Evolutionary conservation across 805 yeast genomes (phyloP), one percentile per base, ranked within the genome.

Genomic region (Limtongozyma cylindracea): DNA sequence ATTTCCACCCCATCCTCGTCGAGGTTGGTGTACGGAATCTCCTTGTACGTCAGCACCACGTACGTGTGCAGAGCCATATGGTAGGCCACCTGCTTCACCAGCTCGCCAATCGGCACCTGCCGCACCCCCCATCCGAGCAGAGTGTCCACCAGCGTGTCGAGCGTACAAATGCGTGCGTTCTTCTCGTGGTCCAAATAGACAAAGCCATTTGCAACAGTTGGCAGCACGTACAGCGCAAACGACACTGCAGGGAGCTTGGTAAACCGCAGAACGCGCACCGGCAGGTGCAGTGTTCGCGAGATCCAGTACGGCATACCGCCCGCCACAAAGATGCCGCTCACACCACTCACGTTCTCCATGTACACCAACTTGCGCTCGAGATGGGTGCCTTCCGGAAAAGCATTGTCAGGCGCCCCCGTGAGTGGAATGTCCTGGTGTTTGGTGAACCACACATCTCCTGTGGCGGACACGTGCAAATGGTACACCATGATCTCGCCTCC

Each of bases 391-490:
- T 60, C 53, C 1, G 73, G 55, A 33, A 65, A 70, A 1, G 82
- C 72, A 39, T 72, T 72, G 24, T 64, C 71, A 2, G 88, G 84
- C 1, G 84, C 88, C 24, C 91, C 91, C 1, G 77, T 64, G 8
- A 70, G 53, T 4, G 44, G 32, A 21, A 47, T 37, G 26, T 54
- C 59, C 33, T 44, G 51, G 25, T 48, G 56, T 36, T 56, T 61
- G 22, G 35, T 29, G 18, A 55, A 49, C n/a, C n/a, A n/a, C n/a
- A n/a, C n/a, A n/a, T n/a, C n/a, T n/a, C n/a, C n/a, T n/a, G n/a
- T n/a, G 21, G 35, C 41, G 29, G 39, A 55, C 27, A 48, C 47
- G 28, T 43, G 62, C 17, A 67, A 45, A 31, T 63, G 65, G 39
- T 78, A 80, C 22, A 73, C 45, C 17, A 63, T 47, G 2, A 78